Evolutionary conservation across 2,329 filamentous ascomycete genomes (phyloP).

Genomic region (Fusarium sp.): DNA sequence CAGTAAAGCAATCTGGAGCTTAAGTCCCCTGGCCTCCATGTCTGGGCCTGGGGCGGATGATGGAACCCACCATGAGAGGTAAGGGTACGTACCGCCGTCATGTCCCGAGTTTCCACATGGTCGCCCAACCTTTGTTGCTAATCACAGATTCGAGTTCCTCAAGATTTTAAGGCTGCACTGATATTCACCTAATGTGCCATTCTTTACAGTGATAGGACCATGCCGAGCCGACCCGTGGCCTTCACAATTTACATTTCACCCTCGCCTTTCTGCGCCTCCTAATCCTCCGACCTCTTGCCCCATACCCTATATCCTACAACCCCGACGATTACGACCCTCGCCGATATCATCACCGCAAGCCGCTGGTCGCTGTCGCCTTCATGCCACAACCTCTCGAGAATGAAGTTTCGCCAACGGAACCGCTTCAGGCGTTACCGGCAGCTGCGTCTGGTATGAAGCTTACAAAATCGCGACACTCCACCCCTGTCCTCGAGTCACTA

Average conservation of each 20-base stretch:
- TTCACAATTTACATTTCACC: constrained; percentile 42
- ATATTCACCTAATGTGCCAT: constrained; percentile 21
- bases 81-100: constrained; percentile 47
- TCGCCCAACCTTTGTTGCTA: constrained; percentile 44
- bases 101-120: constrained; percentile 42
- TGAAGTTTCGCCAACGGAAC: constrained; percentile 70
- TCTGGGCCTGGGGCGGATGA: neutral
- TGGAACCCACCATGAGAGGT: constrained; percentile 29
- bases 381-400: constrained; percentile 78
- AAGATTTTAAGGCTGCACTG: constrained; percentile 17
- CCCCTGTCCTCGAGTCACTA: constrained; percentile 63
- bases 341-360: constrained; percentile 27
- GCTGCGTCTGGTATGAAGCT: constrained; percentile 71
- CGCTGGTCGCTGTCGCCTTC: constrained; percentile 56
- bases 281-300: constrained; percentile 36
- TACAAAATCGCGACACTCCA: constrained; percentile 72
- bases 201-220: constrained; percentile 45
- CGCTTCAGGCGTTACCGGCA: constrained; percentile 77
- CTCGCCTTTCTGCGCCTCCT: constrained; percentile 45
- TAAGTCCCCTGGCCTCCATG: neutral
- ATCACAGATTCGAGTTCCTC: constrained; percentile 25
- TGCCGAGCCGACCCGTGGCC: constrained; percentile 47
- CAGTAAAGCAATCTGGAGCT: constrained; percentile 29
- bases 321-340: constrained; percentile 20
- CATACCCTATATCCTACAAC: constrained; percentile 10